Evolutionary conservation across 495 filamentous ascomycete species (phyloP).

Genomic region (Penicillium macrosclerotiorum): DNA sequence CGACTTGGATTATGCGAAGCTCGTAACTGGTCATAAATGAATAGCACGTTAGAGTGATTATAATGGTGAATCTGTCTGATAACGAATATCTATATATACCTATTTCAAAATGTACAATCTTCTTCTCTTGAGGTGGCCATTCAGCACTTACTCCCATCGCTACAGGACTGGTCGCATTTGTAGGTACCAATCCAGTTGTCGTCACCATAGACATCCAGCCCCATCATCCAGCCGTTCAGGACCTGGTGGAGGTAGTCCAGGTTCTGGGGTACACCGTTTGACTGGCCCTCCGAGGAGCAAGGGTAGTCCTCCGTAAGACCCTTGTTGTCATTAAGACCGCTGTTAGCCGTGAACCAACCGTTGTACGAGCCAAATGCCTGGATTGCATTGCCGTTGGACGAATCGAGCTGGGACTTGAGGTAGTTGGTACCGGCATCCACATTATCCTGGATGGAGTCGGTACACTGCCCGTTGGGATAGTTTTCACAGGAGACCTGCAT

Average conservation of each 20-base stretch:
- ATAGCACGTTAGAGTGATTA: too few species aligned
- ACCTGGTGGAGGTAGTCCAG: constrained; percentile 31
- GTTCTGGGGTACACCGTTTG: constrained; percentile 31
- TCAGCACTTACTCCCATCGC: constrained; percentile 15
- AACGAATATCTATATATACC: not conserved
- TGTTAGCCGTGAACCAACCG: constrained; percentile 29
- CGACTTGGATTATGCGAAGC: too few species aligned
- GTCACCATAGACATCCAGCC: constrained; percentile 27
- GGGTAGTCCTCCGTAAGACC: constrained; percentile 31
- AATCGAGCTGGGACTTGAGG: constrained; percentile 19
- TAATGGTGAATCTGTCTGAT: too few species aligned
- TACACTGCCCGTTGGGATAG: constrained; percentile 32
- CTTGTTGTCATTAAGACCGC: constrained; percentile 19
- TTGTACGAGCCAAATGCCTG: constrained; percentile 32
- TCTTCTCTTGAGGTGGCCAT: too few species aligned
- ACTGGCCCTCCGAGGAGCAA: constrained; percentile 28
- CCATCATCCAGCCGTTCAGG: constrained; percentile 32
- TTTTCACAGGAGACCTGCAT: constrained; percentile 39
- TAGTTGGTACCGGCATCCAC: constrained; percentile 34
- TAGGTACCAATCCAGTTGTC: constrained; percentile 27
- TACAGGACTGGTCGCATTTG: constrained; percentile 16
- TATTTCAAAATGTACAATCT: not conserved
- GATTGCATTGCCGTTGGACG: constrained; percentile 27
- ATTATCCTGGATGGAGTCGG: constrained; percentile 32
- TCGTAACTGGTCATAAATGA: too few species aligned